phyloP scores from a whole-genome alignment of 2,329 filamentous ascomycete species.

The Aspergillus flavus region DNA sequence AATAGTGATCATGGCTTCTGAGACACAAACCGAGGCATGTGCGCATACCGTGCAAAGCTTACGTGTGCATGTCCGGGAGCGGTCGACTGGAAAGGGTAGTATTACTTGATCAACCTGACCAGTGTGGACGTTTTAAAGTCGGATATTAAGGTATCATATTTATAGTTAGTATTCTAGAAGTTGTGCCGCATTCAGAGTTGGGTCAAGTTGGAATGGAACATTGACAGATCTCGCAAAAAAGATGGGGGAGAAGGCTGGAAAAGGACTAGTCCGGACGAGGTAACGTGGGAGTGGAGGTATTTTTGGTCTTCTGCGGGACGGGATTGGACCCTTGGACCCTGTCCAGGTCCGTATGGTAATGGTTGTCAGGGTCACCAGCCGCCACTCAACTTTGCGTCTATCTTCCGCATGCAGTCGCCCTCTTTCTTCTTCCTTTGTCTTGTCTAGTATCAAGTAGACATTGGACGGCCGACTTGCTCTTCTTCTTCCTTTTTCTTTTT shows the following conservation, averaged over 20 bases:
- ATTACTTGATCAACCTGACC: not conserved
- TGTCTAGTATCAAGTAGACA: not conserved
- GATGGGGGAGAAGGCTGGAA: not conserved
- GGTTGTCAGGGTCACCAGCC: constrained; percentile 26
- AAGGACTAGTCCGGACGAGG: not conserved
- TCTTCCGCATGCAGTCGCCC: constrained; percentile 14
- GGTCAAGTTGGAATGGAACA: not conserved
- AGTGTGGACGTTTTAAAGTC: not conserved
- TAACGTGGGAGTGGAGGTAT: not conserved
- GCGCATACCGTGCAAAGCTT: not conserved
- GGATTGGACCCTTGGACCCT: constrained; percentile 5
- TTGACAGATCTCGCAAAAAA: not conserved
- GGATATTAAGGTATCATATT: not conserved
- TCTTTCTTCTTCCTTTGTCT: not conserved
- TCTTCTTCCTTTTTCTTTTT: not conserved
- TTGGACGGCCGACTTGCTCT: not conserved
- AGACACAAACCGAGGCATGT: constrained; percentile 1
- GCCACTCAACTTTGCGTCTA: constrained; percentile 10
- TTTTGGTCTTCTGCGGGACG: not conserved
- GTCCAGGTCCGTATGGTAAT: not conserved
- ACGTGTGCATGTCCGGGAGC: not conserved
- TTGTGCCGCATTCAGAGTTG: not conserved
- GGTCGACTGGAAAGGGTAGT: not conserved
- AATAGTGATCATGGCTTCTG: not conserved
- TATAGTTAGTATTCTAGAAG: too few species aligned